Evolutionary conservation across 306 rosid genomes (phyloP), one percentile per base, ranked within the genome.

Genomic region (Quercus berberidifolia): DNA sequence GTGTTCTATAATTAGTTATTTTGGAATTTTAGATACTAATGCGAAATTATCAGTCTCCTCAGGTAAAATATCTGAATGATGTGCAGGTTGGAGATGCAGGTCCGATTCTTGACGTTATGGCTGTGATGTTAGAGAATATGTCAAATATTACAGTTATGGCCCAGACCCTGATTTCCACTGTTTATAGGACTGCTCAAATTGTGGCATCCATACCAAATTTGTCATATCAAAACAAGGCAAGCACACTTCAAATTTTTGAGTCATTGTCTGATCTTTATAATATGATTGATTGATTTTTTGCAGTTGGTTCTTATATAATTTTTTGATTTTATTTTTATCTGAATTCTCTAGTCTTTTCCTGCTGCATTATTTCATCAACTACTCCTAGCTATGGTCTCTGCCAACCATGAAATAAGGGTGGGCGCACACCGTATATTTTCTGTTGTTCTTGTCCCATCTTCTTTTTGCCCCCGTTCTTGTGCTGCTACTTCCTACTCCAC

Each of bases 301-400:
- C 15, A 49, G 17, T 49, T 49, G 54, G 3, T 49, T 49, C 17
- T 49, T 49, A 49, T 49, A 62, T 74, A 62, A 28, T 21, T 73
- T 75, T 76, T 80, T 74, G 43, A 84, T 82, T 73, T 56, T 60
- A 23, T 77, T 64, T 38, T 79, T 71, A 75, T 76, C 83, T 80
- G 71, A 21, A 23, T 88, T 76, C 63, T 55, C 62, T 78, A 93
- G 98, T 94, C 89, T 69, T 93, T 96, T 83, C 99, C 99, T 38
- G 99, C 93, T 83, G 92, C 97, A 70, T 84, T 96, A 89, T 89
- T 93, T 87, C 96, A 96, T 86, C 99, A 96, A 74, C 80, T 96
- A 78, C 92, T 91, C 79, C 88, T 75, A 55, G 94, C 91, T 75
- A 96, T 96, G 98, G 91, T 89, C 87, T 97, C 93, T 76, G 92